These are phyloP conservation scores for Firmiana major DNA, from an alignment of 345 rosid genomes.

Conservation along the genomic window DNA sequence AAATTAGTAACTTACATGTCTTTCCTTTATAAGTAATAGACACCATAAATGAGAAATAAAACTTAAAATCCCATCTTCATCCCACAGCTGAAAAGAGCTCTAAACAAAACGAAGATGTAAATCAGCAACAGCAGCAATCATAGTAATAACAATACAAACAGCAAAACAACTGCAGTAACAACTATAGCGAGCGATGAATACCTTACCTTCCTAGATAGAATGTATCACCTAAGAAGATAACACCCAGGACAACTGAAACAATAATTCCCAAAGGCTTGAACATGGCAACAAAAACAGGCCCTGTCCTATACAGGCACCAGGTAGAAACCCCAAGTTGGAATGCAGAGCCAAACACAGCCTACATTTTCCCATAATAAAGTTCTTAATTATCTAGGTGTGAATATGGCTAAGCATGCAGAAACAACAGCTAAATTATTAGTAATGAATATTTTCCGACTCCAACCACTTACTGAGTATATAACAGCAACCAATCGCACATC, in stretches of 20 bases:
- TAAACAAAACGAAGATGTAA: background rate
- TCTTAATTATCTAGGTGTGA: background rate
- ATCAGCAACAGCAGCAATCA: background rate
- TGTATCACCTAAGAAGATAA: slow-evolving; percentile 43
- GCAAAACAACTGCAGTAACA: background rate
- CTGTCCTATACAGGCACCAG: slow-evolving; percentile 59
- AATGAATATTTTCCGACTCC: background rate
- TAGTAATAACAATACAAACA: background rate
- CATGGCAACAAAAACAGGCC: slow-evolving; percentile 66
- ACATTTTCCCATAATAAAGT: background rate
- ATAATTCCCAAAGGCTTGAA: slow-evolving; percentile 64
- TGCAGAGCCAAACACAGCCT: slow-evolving; percentile 46
- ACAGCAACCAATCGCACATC: slow-evolving; percentile 31
- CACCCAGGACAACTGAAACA: slow-evolving; percentile 46
- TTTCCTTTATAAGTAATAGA: background rate
- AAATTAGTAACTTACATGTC: background rate
- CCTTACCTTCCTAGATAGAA: slow-evolving; percentile 55
- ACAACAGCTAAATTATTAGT: background rate
- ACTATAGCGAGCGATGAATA: background rate
- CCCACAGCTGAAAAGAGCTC: background rate
- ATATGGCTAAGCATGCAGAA: background rate
- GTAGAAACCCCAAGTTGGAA: slow-evolving; percentile 55
- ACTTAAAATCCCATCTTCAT: background rate
- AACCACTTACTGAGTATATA: slow-evolving; percentile 38
- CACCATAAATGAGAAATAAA: background rate